Evolutionary conservation across 495 filamentous ascomycete genomes (phyloP).

Genomic region (Aspergillus bridgeri): DNA sequence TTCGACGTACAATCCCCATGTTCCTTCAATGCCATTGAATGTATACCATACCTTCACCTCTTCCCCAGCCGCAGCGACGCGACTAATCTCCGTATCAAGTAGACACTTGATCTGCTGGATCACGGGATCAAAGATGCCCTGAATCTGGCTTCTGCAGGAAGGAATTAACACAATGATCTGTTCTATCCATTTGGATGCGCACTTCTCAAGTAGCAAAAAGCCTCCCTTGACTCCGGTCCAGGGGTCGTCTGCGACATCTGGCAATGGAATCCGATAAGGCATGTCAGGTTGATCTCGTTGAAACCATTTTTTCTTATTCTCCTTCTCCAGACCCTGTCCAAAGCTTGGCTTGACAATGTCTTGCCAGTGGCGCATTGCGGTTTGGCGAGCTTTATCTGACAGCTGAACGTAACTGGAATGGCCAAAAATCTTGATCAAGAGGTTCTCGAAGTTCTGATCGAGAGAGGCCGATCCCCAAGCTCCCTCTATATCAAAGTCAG

Average conservation of each 20-base stretch:
- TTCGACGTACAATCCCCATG: no score
- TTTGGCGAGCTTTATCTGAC: background rate
- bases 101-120: slow-evolving; percentile 54
- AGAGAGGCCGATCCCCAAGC: slow-evolving; percentile 55
- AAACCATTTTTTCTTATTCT: background rate
- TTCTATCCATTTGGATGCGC: background rate
- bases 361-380: slow-evolving; percentile 17
- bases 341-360: slow-evolving; percentile 22
- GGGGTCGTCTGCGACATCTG: slow-evolving; percentile 14
- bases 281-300: no score
- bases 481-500: slow-evolving; percentile 29
- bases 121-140: slow-evolving; percentile 55
- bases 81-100: slow-evolving; percentile 53
- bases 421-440: slow-evolving; percentile 32
- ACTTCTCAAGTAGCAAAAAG: slow-evolving; percentile 18
- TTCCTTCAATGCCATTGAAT: no score
- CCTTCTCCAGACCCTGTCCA: background rate
- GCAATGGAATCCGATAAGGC: slow-evolving; percentile 13
- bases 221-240: slow-evolving; percentile 6
- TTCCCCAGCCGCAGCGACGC: slow-evolving; percentile 17
- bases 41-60: slow-evolving; percentile 22
- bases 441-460: slow-evolving; percentile 42
- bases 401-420: slow-evolving; percentile 4
- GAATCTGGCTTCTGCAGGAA: slow-evolving; percentile 32
- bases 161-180: background rate